Conservation (phyloP, 371 early-diverging fungal species). For the Saksenaea oblongispora region DNA sequence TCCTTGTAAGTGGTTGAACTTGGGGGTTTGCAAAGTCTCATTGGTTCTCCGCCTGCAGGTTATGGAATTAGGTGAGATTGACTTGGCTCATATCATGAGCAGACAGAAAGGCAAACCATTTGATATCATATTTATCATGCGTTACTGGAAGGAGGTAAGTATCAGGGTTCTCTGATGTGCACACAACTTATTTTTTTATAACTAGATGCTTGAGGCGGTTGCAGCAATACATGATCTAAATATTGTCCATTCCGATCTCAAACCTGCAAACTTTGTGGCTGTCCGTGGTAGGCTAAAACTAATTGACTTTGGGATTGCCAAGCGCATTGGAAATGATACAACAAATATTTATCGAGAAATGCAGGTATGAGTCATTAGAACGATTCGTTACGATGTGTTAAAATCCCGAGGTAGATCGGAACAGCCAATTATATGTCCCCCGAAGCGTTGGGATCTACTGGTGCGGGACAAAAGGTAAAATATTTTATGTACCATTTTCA, state of each 20-base stretch:
- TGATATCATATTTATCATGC: slow-evolving; percentile 72
- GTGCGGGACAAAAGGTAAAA: slow-evolving; percentile 10
- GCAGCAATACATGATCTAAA: slow-evolving; percentile 82
- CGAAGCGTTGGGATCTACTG: slow-evolving; percentile 72
- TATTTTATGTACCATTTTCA: slow-evolving; percentile 35
- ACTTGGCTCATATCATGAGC: slow-evolving; percentile 75
- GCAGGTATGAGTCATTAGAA: slow-evolving; percentile 52
- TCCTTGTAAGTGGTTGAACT: slow-evolving; percentile 6
- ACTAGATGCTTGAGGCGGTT: slow-evolving; percentile 92
- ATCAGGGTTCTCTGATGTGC: background rate
- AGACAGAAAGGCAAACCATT: slow-evolving; percentile 55
- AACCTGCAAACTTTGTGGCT: slow-evolving; percentile 94
- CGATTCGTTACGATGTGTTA: background rate
- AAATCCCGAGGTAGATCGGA: slow-evolving; percentile 58
- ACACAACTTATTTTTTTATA: slow-evolving; percentile 4
- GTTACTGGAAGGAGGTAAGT: slow-evolving; percentile 83
- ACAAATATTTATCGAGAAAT: slow-evolving; percentile 91
- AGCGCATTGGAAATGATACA: slow-evolving; percentile 90
- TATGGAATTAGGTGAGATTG: slow-evolving; percentile 95
- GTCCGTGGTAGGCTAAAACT: slow-evolving; percentile 85
- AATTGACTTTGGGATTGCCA: slow-evolving; percentile 99
- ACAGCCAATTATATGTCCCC: slow-evolving; percentile 99
- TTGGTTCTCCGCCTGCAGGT: slow-evolving; percentile 23
- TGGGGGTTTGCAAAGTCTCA: background rate
- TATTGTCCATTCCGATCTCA: slow-evolving; percentile 95